phyloP scores from a whole-genome alignment of 257 asterid species.

The Nicotiana paniculata region DNA sequence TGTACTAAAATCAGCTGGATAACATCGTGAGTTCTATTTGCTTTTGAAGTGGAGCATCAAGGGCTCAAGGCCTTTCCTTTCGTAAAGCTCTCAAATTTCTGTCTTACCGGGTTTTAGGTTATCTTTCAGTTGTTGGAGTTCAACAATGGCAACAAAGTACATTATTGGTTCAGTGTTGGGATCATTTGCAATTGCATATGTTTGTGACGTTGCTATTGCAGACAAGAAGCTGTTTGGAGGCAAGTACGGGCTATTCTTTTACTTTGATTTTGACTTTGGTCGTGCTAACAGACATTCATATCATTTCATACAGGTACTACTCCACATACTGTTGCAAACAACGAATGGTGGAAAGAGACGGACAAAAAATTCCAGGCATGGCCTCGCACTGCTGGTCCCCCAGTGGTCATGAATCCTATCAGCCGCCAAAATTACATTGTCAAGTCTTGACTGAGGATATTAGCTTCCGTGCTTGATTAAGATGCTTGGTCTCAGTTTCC shows the following conservation, averaged over 20 bases:
- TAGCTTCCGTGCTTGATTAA: not conserved
- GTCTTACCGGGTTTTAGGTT: not conserved
- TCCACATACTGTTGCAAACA: conserved; percentile 49
- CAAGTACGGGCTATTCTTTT: not conserved
- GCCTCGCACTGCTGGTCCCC: conserved; percentile 99
- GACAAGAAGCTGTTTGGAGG: conserved; percentile 33
- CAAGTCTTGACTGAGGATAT: conserved; percentile 21
- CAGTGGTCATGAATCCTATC: conserved; percentile 94
- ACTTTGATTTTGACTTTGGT: not conserved
- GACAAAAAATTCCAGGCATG: conserved; percentile 92
- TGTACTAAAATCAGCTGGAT: not conserved
- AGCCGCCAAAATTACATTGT: conserved; percentile 89
- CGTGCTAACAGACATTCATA: not conserved
- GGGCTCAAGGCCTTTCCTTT: not conserved
- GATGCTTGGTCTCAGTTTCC: not conserved
- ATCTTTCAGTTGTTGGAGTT: conserved; percentile 10
- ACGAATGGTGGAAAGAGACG: conserved; percentile 76
- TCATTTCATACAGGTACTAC: conserved; percentile 46
- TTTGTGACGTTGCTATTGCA: conserved; percentile 20
- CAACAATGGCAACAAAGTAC: conserved; percentile 27
- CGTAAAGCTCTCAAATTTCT: not conserved
- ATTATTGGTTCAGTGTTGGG: conserved; percentile 22
- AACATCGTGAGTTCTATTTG: not conserved
- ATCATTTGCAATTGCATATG: conserved; percentile 32
- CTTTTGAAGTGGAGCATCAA: not conserved